Evolutionary conservation across 1,139 yeast species (phyloP).

Genomic region (Geotrichum aggregatum): DNA sequence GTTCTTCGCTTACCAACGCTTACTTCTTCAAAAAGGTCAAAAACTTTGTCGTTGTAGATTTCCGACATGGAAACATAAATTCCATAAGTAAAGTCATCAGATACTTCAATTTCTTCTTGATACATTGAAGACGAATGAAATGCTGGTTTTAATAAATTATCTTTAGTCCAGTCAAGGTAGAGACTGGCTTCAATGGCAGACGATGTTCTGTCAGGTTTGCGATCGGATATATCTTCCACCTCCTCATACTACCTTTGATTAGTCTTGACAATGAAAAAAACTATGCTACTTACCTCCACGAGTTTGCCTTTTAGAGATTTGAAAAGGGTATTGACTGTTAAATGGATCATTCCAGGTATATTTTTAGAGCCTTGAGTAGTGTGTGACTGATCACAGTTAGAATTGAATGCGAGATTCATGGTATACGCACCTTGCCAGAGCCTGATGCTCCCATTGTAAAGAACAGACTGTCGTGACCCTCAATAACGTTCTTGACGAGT

Average conservation of each 20-base stretch:
- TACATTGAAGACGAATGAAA: slow-evolving; percentile 21
- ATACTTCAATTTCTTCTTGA: slow-evolving; percentile 23
- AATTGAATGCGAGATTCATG: neutral
- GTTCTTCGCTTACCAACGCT: slow-evolving; percentile 19
- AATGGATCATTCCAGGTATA: slow-evolving; percentile 37
- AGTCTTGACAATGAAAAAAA: neutral
- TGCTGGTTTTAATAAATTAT: slow-evolving; percentile 10
- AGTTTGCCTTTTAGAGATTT: slow-evolving; percentile 43
- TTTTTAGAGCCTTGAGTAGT: slow-evolving; percentile 33
- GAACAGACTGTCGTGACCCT: slow-evolving; percentile 42
- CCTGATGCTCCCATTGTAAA: slow-evolving; percentile 52
- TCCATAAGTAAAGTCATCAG: slow-evolving; percentile 29
- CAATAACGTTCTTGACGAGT: slow-evolving; percentile 34
- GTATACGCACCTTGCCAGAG: slow-evolving; percentile 41
- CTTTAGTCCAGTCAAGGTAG: slow-evolving; percentile 33
- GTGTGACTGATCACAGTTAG: slow-evolving; percentile 24
- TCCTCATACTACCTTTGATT: slow-evolving; percentile 31
- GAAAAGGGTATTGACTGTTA: slow-evolving; percentile 42
- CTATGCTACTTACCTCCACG: slow-evolving; percentile 31
- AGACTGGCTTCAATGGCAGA: slow-evolving; percentile 39
- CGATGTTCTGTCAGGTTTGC: slow-evolving; percentile 32
- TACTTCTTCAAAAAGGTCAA: slow-evolving; percentile 21
- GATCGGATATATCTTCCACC: slow-evolving; percentile 29
- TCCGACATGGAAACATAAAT: slow-evolving; percentile 38
- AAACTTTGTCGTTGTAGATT: slow-evolving; percentile 38